Evolutionary conservation across 1,284 basidiomycete genomes (phyloP).

Genomic region (Fomes fomentarius): DNA sequence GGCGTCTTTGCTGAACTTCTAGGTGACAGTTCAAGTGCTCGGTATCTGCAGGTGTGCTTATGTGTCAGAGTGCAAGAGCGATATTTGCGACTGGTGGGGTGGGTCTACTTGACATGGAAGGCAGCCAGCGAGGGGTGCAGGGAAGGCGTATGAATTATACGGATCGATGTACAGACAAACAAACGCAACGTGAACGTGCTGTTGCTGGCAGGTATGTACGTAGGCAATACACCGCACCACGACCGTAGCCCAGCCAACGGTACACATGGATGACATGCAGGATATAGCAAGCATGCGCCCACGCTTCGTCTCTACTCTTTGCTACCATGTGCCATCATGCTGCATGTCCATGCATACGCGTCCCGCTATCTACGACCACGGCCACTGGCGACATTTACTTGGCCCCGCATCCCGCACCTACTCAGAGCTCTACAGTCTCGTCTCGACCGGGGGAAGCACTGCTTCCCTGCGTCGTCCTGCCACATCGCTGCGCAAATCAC

Average conservation of each 20-base stretch:
- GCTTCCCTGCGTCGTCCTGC: constrained; percentile 40
- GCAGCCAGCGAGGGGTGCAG: background rate
- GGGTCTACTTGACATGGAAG: too few species aligned
- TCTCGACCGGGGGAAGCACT: constrained; percentile 40
- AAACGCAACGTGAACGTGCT: constrained; percentile 35
- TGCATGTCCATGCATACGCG: too few species aligned
- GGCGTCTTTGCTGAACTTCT: too few species aligned
- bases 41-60: too few species aligned
- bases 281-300: background rate
- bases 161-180: constrained; percentile 29
- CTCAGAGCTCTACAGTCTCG: constrained; percentile 15
- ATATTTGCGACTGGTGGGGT: too few species aligned
- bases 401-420: constrained; percentile 8
- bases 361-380: background rate
- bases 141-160: constrained; percentile 12
- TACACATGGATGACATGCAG: too few species aligned
- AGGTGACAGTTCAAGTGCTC: too few species aligned
- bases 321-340: constrained; percentile 14
- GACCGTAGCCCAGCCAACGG: background rate
- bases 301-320: constrained; percentile 4
- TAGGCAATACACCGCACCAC: background rate
- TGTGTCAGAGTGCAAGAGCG: too few species aligned
- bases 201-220: constrained; percentile 10
- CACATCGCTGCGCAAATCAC: constrained; percentile 25
- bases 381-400: background rate